These are phyloP conservation scores for Entelexis paramagnoliae DNA, from an alignment of 1,139 yeast species.

Conservation along the genomic window DNA sequence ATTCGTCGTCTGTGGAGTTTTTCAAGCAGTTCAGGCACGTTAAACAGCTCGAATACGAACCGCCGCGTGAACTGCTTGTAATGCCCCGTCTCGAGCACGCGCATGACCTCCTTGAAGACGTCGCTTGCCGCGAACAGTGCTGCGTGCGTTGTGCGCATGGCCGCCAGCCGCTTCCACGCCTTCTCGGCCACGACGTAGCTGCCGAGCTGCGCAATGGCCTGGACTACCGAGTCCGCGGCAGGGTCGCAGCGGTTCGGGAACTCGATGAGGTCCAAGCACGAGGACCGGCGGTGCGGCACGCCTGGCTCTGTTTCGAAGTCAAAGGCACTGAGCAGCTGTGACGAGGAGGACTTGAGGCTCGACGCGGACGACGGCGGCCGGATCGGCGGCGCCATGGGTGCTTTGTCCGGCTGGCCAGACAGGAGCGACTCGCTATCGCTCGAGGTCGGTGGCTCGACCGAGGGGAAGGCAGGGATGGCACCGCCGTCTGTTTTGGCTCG, in stretches of 20 bases:
- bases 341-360: conserved; percentile 3
- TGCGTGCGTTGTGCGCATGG: conserved; percentile 45
- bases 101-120: conserved; percentile 51
- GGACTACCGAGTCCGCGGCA: conserved; percentile 42
- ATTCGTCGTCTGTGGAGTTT: conserved; percentile 10
- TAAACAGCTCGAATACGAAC: conserved; percentile 60
- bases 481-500: background rate
- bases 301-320: conserved; percentile 17
- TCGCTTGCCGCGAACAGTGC: conserved; percentile 48
- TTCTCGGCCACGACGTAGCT: conserved; percentile 54
- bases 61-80: conserved; percentile 55
- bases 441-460: background rate
- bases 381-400: background rate
- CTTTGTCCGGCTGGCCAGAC: background rate
- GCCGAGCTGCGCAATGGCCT: conserved; percentile 51
- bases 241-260: conserved; percentile 31
- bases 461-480: background rate
- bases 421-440: background rate
- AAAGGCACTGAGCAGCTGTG: conserved; percentile 9
- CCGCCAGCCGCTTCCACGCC: conserved; percentile 53
- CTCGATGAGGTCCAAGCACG: conserved; percentile 21
- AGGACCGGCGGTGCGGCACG: conserved; percentile 3
- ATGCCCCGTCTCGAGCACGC: conserved; percentile 54
- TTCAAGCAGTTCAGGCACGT: conserved; percentile 49
- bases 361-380: conserved; percentile 10